Evolutionary conservation across 2,329 filamentous ascomycete species (phyloP).

Genomic region (Simplicillium sp.): DNA sequence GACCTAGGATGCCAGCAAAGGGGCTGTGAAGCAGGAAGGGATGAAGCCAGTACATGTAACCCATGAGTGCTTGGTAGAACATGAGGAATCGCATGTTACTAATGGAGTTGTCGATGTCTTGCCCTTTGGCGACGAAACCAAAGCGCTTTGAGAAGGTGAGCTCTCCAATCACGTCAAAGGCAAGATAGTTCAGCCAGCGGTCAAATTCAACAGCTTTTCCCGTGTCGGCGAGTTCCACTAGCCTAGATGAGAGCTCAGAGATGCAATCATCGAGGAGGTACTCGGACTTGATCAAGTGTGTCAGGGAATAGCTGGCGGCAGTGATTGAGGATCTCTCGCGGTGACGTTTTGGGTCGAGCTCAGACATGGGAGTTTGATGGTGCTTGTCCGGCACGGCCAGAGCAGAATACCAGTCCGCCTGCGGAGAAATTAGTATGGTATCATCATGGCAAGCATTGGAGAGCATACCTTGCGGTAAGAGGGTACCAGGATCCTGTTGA

Average conservation of each 20-base stretch:
- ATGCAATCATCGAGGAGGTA: neutral
- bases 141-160: too few relatives aligned
- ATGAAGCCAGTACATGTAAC: slow-evolving; percentile 2
- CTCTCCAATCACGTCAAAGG: too few relatives aligned
- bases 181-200: neutral
- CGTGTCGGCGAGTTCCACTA: neutral
- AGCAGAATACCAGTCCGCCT: slow-evolving; percentile 1
- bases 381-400: slow-evolving; percentile 1
- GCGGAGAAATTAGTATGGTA: neutral
- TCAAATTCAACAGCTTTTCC: slow-evolving; percentile 1
- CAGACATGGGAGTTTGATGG: slow-evolving; percentile 1
- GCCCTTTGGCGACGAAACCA: too few relatives aligned
- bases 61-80: slow-evolving; percentile 2
- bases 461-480: slow-evolving; percentile 1
- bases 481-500: neutral
- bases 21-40: slow-evolving; percentile 1
- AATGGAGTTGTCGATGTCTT: neutral
- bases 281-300: neutral
- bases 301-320: neutral
- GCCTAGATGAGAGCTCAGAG: neutral
- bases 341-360: slow-evolving; percentile 1
- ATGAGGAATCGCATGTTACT: slow-evolving; percentile 2
- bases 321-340: slow-evolving; percentile 1
- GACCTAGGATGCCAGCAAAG: neutral
- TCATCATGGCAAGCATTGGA: neutral